These are phyloP conservation scores for Turritis glabra DNA, from an alignment of 345 rosid species.

Conservation along the genomic window DNA sequence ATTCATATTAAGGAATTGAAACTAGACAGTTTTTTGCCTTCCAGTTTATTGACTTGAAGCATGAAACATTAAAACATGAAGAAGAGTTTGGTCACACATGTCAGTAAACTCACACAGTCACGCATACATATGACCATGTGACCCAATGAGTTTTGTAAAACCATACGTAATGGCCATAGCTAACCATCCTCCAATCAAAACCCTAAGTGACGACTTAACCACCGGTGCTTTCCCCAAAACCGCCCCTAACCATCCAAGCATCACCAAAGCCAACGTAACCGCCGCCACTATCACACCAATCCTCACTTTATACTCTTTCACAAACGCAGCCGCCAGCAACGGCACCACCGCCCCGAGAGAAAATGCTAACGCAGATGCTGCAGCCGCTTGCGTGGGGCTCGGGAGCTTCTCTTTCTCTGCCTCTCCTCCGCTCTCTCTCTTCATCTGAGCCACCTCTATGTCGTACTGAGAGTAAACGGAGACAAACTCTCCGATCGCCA, in stretches of 20 bases:
- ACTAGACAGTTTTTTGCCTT: no score
- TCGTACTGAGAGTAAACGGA: constrained; percentile 85
- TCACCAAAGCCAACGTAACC: constrained; percentile 55
- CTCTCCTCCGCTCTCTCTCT: constrained; percentile 41
- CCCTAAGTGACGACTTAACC: constrained; percentile 54
- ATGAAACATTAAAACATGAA: neutral
- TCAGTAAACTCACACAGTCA: neutral
- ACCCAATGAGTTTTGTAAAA: constrained; percentile 65
- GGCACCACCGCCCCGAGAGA: constrained; percentile 79
- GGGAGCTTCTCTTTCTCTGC: constrained; percentile 49
- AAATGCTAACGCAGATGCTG: constrained; percentile 82
- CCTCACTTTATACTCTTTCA: constrained; percentile 57
- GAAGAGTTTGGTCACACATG: neutral
- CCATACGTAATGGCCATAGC: constrained; percentile 89
- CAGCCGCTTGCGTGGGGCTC: constrained; percentile 75
- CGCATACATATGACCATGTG: neutral
- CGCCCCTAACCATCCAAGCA: constrained; percentile 77
- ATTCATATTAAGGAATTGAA: neutral
- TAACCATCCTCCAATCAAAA: constrained; percentile 83
- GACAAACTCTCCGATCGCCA: constrained; percentile 93
- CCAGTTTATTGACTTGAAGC: neutral
- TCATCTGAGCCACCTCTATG: constrained; percentile 69
- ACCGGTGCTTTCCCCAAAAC: constrained; percentile 66
- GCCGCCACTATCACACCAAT: constrained; percentile 54
- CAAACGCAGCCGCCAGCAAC: constrained; percentile 71